Evolutionary conservation across 2,329 filamentous ascomycete genomes (phyloP), one percentile per base, ranked within the genome.

Genomic region (Apiospora pterosperma): DNA sequence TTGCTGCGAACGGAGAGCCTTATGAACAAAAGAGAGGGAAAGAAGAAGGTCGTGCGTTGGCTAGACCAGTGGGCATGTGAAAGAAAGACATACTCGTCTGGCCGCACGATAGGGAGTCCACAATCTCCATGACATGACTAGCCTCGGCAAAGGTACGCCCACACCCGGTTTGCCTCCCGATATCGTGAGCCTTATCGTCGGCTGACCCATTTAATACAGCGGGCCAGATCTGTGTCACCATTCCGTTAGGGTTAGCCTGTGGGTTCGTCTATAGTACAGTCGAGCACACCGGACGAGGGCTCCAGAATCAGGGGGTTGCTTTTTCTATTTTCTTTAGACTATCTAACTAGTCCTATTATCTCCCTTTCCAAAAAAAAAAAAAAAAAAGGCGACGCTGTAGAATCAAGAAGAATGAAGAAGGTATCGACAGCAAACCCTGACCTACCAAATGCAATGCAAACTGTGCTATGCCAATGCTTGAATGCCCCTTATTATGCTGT

Each of bases 101-200:
- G n/a, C n/a, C n/a, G n/a, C n/a, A n/a, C n/a, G n/a, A n/a, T n/a
- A n/a, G n/a, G n/a, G n/a, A n/a, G n/a, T 55, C 48, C 48, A 55
- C 48, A n/a, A 12, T 55, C 28, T 55, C 48, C 16, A 55, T n/a
- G 48, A 28, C 48, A 55, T 55, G 28, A 55, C 48, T 55, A 55
- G 48, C 48, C 48, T 55, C 48, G 48, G 48, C 48, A 55, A 55
- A 55, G 28, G 34, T 55, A 55, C 48, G 48, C 48, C 28, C 16
- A 34, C 28, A 34, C 48, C 48, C 19, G 25, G 28, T 55, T 55
- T 55, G 48, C 48, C 48, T 55, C 48, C 48, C 48, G 48, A 55
- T 55, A 61, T 61, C 36, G 59, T 41, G 59, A 38, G 59, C 59
- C 36, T 61, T 61, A 61, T 41, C 36, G 36, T 41, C 59, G 39